Evolutionary conservation across 1,284 basidiomycete species (phyloP).

Genomic region (Sanghuangporus weigelae): DNA sequence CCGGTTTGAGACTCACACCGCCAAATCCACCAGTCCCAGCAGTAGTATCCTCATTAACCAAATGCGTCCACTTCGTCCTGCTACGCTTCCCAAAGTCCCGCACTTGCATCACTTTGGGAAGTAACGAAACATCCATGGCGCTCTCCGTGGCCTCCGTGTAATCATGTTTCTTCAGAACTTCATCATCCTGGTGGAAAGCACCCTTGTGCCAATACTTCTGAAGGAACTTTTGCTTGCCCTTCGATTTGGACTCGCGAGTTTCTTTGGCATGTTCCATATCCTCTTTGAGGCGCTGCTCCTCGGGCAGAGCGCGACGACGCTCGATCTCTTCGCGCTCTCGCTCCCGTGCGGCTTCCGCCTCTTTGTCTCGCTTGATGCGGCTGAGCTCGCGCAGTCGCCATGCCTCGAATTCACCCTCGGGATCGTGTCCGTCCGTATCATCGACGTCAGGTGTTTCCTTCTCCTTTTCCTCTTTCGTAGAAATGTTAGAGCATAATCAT

Average conservation of each 20-base stretch:
- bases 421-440: slow-evolving; percentile 92
- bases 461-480: slow-evolving; percentile 72
- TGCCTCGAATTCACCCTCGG: slow-evolving; percentile 87
- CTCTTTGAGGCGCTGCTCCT: slow-evolving; percentile 86
- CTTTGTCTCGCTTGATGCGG: slow-evolving; percentile 88
- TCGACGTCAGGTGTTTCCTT: slow-evolving; percentile 84
- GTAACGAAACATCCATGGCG: slow-evolving; percentile 76
- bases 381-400: slow-evolving; percentile 93
- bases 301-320: slow-evolving; percentile 84
- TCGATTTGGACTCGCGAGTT: slow-evolving; percentile 76
- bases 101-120: slow-evolving; percentile 97
- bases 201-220: slow-evolving; percentile 99
- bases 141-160: slow-evolving; percentile 87
- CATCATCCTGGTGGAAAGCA: slow-evolving; percentile 95
- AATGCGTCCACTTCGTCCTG: slow-evolving; percentile 92
- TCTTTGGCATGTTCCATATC: slow-evolving; percentile 84
- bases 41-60: slow-evolving; percentile 93
- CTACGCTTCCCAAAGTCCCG: slow-evolving; percentile 93
- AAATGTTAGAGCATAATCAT: slow-evolving; percentile 4
- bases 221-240: slow-evolving; percentile 87
- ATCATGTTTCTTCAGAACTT: slow-evolving; percentile 82
- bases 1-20: slow-evolving; percentile 39
- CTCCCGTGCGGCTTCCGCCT: slow-evolving; percentile 73
- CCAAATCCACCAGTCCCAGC: slow-evolving; percentile 60
- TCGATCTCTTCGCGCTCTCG: slow-evolving; percentile 89